Base-by-base conservation (phyloP, 2,329 filamentous ascomycete genomes). In the Fusarium fujikuroi region DNA sequence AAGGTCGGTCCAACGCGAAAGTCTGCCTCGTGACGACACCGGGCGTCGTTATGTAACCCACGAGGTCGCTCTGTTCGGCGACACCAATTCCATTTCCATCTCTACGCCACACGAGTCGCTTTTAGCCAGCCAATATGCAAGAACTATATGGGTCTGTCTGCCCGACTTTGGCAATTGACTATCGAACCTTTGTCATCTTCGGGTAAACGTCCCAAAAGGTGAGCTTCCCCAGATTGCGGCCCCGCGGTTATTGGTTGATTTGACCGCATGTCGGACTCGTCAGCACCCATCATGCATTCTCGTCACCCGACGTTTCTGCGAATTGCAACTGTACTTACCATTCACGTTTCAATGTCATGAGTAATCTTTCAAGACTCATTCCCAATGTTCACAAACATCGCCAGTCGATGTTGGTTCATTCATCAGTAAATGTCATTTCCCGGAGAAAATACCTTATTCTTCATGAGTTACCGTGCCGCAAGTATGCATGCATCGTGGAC, bases 171-270 rank as follows among this genome's bases (percentile, higher is more conserved):
- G 30, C 28, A 57, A 42, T 44, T 21, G 32, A 50, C 36, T 44
- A n/a, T 67, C 44, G 40, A 34, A 34, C 36, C 58, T 71, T 66
- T 54, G 50, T 62, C 49, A 50, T 64, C 50, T 23, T 70, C 70
- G 70, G 66, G 40, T 73, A 71, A 74, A 60, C 49, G 43, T 42
- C 70, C 56, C 19, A 63, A 47, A 72, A 56, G 66, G 36, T 39
- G 19, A 40, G 15, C 47, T 66, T 73, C 66, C 70, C 66, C 57
- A 53, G 58, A 57, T 23, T 63, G 37, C 9, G 59, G 39, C 37
- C 46, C 44, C 40, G 36, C 42, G 37, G 32, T 37, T 37, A 71
- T 73, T 73, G 54, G 70, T 23, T 47, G 36, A 23, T 32, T 36
- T 15, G 40, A n/a, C 70, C 70, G 61, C 70, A 73, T 73, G 43